Base-by-base conservation (phyloP, 208 protist genomes). In the Trichomonas vaginalis region DNA sequence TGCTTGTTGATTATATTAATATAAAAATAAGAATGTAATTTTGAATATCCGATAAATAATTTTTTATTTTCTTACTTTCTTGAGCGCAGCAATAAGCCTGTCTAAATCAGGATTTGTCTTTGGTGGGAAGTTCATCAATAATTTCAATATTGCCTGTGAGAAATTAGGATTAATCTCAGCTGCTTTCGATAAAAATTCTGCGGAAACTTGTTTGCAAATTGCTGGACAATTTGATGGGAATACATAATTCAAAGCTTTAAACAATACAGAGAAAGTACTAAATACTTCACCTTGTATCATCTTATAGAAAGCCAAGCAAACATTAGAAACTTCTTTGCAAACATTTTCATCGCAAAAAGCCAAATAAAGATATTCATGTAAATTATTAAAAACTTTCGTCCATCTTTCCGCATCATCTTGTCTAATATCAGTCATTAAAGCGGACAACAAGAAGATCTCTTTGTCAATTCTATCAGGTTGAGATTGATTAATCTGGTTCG, bases 1-100 rank as follows among this genome's bases (percentile, higher is more conserved):
- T n/a, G n/a, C n/a, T n/a, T n/a, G n/a, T n/a, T n/a, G n/a, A n/a
- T n/a, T n/a, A n/a, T n/a, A n/a, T n/a, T n/a, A n/a, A n/a, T n/a
- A n/a, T n/a, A n/a, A n/a, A n/a, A n/a, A n/a, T n/a, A n/a, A n/a
- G n/a, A n/a, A n/a, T n/a, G n/a, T n/a, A n/a, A n/a, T n/a, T n/a
- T n/a, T n/a, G n/a, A n/a, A n/a, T n/a, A n/a, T n/a, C n/a, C n/a
- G n/a, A n/a, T n/a, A 70, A 70, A 70, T 70, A 12, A n/a, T 70
- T 70, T n/a, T 88, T 92, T 47, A 92, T 51, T 92, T 92, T 15
- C 86, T 35, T 35, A 92, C 86, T 51, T 92, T 92, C 86, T 92
- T 92, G 23, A 92, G 37, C 3, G 23, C 14, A 35, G 45, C 86
- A 39, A 92, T 45, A 39, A 92, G 86, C 32, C 45, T 45, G 45